Percentiles rank a stretch among this genome's conserved stretches.
Evolutionary conservation across 768 basidiomycete species (phyloP).

Genomic region (Pulveroboletus sp.): DNA sequence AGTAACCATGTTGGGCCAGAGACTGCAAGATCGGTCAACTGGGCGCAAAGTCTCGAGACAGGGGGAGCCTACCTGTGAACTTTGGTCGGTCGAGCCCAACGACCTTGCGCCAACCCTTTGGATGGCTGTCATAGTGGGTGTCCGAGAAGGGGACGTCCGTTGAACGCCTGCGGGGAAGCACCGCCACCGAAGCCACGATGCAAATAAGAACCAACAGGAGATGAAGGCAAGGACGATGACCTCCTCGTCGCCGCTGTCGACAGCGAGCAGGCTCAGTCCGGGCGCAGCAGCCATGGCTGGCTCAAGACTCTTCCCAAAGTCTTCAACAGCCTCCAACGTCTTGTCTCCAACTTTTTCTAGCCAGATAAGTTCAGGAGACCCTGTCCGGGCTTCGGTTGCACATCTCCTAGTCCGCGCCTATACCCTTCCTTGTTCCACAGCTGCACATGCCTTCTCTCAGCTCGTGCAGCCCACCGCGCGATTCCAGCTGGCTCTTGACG

Average conservation of each 20-base stretch:
- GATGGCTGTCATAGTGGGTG: conserved; percentile 9
- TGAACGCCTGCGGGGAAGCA: no score
- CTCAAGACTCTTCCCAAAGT: conserved; percentile 32
- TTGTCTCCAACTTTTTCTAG: conserved; percentile 31
- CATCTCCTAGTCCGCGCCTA: conserved; percentile 65
- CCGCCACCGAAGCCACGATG: conserved; percentile 14
- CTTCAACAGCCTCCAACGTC: conserved; percentile 32
- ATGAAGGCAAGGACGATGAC: conserved; percentile 26
- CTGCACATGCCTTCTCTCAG: conserved; percentile 69
- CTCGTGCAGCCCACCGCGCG: conserved; percentile 72
- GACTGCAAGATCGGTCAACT: conserved; percentile 11
- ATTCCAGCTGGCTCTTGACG: conserved; percentile 82
- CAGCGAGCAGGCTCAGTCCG: conserved; percentile 30
- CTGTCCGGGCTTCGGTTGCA: conserved; percentile 58
- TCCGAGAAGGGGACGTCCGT: no score
- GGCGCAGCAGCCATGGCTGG: conserved; percentile 24
- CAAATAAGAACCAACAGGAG: conserved; percentile 21
- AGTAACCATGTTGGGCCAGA: conserved; percentile 21
- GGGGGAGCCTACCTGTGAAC: conserved; percentile 14
- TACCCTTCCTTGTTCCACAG: conserved; percentile 71
- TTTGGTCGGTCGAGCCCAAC: not conserved
- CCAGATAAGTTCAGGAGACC: conserved; percentile 35
- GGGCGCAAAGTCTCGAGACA: not conserved
- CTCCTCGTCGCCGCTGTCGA: conserved; percentile 31
- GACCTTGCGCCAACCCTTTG: conserved; percentile 2